phyloP scores from a whole-genome alignment of 2,329 filamentous ascomycete species.

The Arthroderma sp. region DNA sequence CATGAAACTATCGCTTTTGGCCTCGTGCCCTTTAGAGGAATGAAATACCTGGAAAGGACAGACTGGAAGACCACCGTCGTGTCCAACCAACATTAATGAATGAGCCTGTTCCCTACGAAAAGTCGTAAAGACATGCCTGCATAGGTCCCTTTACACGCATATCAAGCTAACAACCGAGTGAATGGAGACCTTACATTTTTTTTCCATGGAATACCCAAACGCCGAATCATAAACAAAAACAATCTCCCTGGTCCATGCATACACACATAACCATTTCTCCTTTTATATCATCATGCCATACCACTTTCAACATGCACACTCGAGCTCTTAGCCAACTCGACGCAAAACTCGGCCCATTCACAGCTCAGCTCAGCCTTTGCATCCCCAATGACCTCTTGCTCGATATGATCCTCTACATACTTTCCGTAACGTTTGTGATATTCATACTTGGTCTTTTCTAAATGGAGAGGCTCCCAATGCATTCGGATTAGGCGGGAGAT shows the following conservation, averaged over 20 bases:
- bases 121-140: too few species aligned
- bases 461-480: constrained; percentile 81
- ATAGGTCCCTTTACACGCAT: too few species aligned
- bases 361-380: constrained; percentile 15
- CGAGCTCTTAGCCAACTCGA: constrained; percentile 42
- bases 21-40: too few species aligned
- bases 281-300: neutral
- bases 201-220: neutral
- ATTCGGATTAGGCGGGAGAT: constrained; percentile 77
- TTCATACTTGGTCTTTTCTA: constrained; percentile 64
- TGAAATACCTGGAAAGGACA: too few species aligned
- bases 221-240: constrained; percentile 38
- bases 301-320: constrained; percentile 6
- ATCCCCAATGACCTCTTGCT: constrained; percentile 54
- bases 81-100: too few species aligned
- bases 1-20: too few species aligned
- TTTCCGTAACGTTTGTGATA: constrained; percentile 65
- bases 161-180: too few species aligned
- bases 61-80: too few species aligned
- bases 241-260: neutral
- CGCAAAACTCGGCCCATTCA: constrained; percentile 65
- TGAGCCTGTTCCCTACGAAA: too few species aligned
- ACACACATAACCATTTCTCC: constrained; percentile 1
- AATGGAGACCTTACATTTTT: too few species aligned
- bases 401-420: constrained; percentile 64